Evolutionary conservation across 2,329 filamentous ascomycete genomes (phyloP).

Genomic region (Penicillium sp.): DNA sequence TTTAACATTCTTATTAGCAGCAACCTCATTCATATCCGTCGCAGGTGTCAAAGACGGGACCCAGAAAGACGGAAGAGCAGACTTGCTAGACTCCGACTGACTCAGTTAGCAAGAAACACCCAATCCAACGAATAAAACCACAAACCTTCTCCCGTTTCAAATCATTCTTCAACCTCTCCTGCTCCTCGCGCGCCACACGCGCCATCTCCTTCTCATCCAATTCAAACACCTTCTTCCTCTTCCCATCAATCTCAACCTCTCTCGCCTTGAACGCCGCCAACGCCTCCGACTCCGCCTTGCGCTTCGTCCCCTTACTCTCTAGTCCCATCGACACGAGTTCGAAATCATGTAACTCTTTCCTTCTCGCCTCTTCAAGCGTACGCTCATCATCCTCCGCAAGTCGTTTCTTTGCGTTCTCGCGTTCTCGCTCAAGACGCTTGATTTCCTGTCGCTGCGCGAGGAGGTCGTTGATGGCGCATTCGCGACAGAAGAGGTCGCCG

Average conservation of each 20-base stretch:
- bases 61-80: conserved; percentile 83
- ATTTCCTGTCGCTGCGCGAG: conserved; percentile 88
- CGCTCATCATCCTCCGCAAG: conserved; percentile 56
- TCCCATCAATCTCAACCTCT: conserved; percentile 46
- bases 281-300: conserved; percentile 28
- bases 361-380: conserved; percentile 64
- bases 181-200: conserved; percentile 65
- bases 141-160: conserved; percentile 68
- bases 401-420: conserved; percentile 59
- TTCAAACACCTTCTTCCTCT: conserved; percentile 72
- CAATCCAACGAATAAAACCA: background rate
- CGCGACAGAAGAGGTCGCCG: conserved; percentile 90
- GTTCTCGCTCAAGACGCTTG: conserved; percentile 67
- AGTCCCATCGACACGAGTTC: conserved; percentile 74
- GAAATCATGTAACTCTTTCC: conserved; percentile 72
- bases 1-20: conserved; percentile 60
- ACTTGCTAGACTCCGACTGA: conserved; percentile 55
- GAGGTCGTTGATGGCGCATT: conserved; percentile 89
- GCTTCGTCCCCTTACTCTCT: conserved; percentile 29
- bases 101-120: background rate
- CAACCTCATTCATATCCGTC: conserved; percentile 53
- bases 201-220: conserved; percentile 72
- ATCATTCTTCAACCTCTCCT: conserved; percentile 62
- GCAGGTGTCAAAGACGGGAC: conserved; percentile 76
- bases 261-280: conserved; percentile 30